phyloP scores from a whole-genome alignment of 2,329 filamentous ascomycete species.

The Lachnellula hyalina region DNA sequence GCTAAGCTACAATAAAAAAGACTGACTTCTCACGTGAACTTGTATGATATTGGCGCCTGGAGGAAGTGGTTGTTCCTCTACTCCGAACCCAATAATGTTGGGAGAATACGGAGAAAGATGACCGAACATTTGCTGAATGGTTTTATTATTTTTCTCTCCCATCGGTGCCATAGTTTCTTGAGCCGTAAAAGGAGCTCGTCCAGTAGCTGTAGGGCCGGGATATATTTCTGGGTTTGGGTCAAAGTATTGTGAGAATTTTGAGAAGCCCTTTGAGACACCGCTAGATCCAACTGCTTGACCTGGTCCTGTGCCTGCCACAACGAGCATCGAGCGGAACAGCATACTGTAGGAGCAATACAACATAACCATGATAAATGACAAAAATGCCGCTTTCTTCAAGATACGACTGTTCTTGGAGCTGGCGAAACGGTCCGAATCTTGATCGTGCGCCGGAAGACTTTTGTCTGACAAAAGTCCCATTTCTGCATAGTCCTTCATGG shows the following conservation, averaged over 20 bases:
- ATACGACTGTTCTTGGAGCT: neutral
- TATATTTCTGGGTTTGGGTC: constrained; percentile 56
- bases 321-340: constrained; percentile 4
- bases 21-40: constrained; percentile 41
- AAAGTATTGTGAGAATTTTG: constrained; percentile 56
- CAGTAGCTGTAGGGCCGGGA: constrained; percentile 65
- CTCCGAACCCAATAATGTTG: constrained; percentile 63
- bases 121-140: constrained; percentile 68
- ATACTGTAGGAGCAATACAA: constrained; percentile 19
- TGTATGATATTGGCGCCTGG: constrained; percentile 62
- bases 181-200: constrained; percentile 63
- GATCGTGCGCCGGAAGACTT: neutral
- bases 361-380: constrained; percentile 4
- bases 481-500: neutral
- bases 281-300: neutral
- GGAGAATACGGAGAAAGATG: constrained; percentile 66
- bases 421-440: neutral
- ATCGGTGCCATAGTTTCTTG: constrained; percentile 67
- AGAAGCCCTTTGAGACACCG: constrained; percentile 10
- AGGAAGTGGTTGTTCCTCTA: constrained; percentile 65
- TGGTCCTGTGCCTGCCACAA: neutral
- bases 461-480: neutral
- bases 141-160: constrained; percentile 53
- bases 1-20: neutral
- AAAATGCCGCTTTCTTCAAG: neutral